Percentiles rank a stretch among this genome's conserved stretches.
Conservation (phyloP, 2,329 filamentous ascomycete genomes). For the Westerdykella sp. region DNA sequence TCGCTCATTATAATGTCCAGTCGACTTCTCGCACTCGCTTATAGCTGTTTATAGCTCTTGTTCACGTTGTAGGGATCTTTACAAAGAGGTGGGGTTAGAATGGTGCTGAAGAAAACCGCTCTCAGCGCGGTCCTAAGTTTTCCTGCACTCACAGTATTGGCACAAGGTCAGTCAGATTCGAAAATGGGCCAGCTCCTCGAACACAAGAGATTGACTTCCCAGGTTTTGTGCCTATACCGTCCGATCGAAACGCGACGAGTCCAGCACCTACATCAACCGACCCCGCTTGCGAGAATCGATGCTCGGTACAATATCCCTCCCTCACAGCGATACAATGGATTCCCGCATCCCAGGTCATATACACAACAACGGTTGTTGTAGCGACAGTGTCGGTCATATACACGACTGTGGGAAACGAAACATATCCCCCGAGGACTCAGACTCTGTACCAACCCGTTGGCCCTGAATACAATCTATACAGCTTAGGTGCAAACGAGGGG, state of each 20-base stretch:
- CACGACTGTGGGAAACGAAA: conserved; percentile 1
- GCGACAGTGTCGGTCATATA: conserved; percentile 11
- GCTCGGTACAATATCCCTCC: neutral
- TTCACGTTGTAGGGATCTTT: too few species aligned
- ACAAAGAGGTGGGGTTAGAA: too few species aligned
- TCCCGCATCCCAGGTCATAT: conserved; percentile 11
- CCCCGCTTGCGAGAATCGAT: neutral
- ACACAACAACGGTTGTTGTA: conserved; percentile 12
- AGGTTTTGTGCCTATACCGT: neutral
- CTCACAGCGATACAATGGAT: conserved; percentile 12
- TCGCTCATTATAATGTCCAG: too few species aligned
- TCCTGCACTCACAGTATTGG: conserved; percentile 39
- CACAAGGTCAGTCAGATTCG: too few species aligned
- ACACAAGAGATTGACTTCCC: neutral
- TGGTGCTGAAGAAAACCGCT: too few species aligned
- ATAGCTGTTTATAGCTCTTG: too few species aligned
- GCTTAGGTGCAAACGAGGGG: conserved; percentile 1
- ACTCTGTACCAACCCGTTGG: conserved; percentile 4
- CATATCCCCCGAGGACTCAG: neutral
- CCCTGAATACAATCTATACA: conserved; percentile 7
- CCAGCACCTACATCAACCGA: neutral
- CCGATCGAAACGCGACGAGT: neutral
- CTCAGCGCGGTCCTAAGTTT: conserved; percentile 9
- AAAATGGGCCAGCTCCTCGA: neutral
- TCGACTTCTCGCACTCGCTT: too few species aligned